Percentiles rank a stretch among this genome's conserved stretches.
phyloP scores from a whole-genome alignment of 73 alveolate species.

The Symbiodinium natans region DNA sequence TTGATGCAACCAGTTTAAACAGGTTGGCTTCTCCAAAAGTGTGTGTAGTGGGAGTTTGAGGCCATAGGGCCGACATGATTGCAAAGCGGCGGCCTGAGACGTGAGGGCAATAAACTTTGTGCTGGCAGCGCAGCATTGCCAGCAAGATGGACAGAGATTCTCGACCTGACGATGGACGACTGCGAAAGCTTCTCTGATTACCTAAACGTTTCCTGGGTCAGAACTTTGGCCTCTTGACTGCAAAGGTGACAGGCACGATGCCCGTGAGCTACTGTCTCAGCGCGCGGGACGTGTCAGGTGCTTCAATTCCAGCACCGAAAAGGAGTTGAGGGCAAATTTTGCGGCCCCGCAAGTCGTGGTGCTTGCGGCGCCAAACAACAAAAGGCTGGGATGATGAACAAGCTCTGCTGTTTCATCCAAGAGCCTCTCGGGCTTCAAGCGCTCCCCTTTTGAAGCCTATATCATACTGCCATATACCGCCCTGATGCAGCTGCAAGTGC shows the following conservation, averaged over 20 bases:
- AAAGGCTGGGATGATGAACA: slow-evolving; percentile 84
- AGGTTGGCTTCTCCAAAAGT: too few relatives aligned
- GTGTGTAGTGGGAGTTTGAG: not conserved
- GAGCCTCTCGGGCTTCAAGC: slow-evolving; percentile 47
- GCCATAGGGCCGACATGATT: not conserved
- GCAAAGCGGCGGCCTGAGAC: not conserved
- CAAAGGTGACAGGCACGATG: slow-evolving; percentile 11
- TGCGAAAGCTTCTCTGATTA: too few relatives aligned
- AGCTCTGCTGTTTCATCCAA: slow-evolving; percentile 93
- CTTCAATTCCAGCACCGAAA: slow-evolving; percentile 11
- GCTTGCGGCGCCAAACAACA: not conserved
- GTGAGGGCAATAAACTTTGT: slow-evolving; percentile 22
- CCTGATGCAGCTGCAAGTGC: not conserved
- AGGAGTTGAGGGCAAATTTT: not conserved
- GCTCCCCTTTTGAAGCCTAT: not conserved
- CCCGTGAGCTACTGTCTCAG: slow-evolving; percentile 21
- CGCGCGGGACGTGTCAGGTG: slow-evolving; percentile 21
- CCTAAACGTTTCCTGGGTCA: too few relatives aligned
- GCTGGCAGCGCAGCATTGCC: slow-evolving; percentile 19
- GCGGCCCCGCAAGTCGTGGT: not conserved
- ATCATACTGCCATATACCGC: too few relatives aligned
- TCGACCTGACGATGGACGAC: not conserved
- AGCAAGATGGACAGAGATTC: not conserved
- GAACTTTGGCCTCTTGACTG: not conserved
- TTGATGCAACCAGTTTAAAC: too few relatives aligned